Evolutionary conservation across 108 stramenopile species (phyloP), one percentile per base, ranked within the genome.

Genomic region (Cylindrotheca closterium): DNA sequence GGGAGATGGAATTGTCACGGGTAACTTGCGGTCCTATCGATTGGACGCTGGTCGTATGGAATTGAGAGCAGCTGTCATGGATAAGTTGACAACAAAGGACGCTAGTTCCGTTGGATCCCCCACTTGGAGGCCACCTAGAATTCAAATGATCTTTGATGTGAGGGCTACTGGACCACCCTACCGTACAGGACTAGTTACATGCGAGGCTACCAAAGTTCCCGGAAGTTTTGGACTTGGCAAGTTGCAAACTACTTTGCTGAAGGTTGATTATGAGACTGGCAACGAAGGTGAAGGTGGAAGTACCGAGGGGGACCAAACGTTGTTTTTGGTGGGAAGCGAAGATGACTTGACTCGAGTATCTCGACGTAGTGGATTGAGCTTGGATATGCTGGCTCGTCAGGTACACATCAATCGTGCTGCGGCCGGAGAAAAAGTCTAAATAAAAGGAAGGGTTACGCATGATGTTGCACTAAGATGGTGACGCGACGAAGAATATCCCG

Each of bases 141-240:
- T 75, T 50, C 75, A 74, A 51, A 70, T 76, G 69, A 65, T 76
- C 17, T 76, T 76, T 66, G 69, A 71, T 48, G 63, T 76, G 12
- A 42, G 47, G n/a, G 74, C 68, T 22, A 58, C 51, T 2, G 75
- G 69, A 25, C 75, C 75, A 28, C 75, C 75, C 3, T 76, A 71
- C 27, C 58, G 75, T 15, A 76, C 75, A 12, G 75, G 75, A 21
- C 30, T 76, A 5, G 75, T 76, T 15, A 76, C 75, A 22, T 70
- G 69, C 19, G 75, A 76, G 49, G 75, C 69, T 2, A 54, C 59
- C 62, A 76, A 76, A 57, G 34, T 21, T 19, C 24, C 23, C 15
- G 24, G 21, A 1, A 52, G 21, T 25, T 2, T 21, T 1, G 17
- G 47, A 17, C 25, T 17, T 15, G 28, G 60, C 1, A 30, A 60